These are phyloP conservation scores for Melanogaster broomeanus DNA, from an alignment of 768 basidiomycete species.

Conservation along the genomic window DNA sequence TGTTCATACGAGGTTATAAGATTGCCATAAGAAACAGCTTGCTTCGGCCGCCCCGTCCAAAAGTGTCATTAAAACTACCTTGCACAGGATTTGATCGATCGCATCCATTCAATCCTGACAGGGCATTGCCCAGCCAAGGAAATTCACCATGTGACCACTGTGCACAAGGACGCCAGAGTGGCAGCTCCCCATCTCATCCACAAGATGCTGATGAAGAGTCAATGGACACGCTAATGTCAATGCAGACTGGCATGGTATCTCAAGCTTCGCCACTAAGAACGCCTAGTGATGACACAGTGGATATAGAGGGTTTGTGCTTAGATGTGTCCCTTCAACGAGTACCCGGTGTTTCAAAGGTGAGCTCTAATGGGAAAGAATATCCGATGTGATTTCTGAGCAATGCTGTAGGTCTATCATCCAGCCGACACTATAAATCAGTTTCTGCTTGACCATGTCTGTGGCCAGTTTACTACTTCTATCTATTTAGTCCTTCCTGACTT, in stretches of 20 bases:
- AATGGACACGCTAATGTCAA: too few species aligned
- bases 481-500: not conserved
- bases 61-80: not conserved
- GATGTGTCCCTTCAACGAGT: not conserved
- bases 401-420: constrained; percentile 16
- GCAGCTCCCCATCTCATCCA: too few species aligned
- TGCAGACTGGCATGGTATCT: too few species aligned
- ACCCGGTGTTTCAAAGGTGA: not conserved
- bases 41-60: constrained; percentile 5
- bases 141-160: too few species aligned
- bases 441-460: constrained; percentile 19
- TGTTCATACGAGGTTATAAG: constrained; percentile 35
- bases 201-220: too few species aligned
- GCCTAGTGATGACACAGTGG: too few species aligned
- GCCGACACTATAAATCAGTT: constrained; percentile 25
- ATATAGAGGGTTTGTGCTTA: too few species aligned
- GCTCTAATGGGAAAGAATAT: not conserved
- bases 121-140: too few species aligned
- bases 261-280: too few species aligned
- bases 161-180: too few species aligned
- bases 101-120: not conserved
- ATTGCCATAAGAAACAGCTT: constrained; percentile 18
- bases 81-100: constrained; percentile 11
- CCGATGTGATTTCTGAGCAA: too few species aligned
- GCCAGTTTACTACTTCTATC: not conserved